Percentiles rank a stretch among this genome's conserved stretches.
Evolutionary conservation across 2,329 filamentous ascomycete genomes (phyloP).

Genomic region (Graphium sp.): DNA sequence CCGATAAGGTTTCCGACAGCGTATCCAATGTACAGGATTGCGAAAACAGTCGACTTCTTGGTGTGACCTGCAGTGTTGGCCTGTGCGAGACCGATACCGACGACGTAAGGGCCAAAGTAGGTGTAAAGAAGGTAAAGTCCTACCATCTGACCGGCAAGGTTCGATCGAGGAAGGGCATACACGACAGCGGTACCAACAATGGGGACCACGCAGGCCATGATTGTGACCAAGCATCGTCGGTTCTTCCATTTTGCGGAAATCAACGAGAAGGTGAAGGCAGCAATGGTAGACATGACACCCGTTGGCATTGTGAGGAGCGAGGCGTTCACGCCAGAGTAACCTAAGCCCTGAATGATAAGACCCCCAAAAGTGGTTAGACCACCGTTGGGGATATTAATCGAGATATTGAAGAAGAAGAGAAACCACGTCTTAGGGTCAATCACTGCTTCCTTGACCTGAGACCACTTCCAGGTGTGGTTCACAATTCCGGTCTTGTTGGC

Average conservation of each 20-base stretch:
- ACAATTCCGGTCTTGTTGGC: conserved; percentile 26
- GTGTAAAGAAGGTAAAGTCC: conserved; percentile 13
- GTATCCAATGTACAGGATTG: conserved; percentile 27
- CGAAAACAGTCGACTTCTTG: conserved; percentile 22
- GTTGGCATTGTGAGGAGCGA: conserved; percentile 5
- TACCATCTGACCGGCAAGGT: background rate
- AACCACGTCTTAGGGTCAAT: conserved; percentile 44
- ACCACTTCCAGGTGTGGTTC: conserved; percentile 27
- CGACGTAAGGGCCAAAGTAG: conserved; percentile 13
- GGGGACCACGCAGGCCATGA: conserved; percentile 5
- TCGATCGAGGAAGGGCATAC: conserved; percentile 12
- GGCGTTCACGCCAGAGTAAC: background rate
- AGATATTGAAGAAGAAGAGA: conserved; percentile 31
- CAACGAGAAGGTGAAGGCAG: background rate
- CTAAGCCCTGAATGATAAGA: conserved; percentile 4
- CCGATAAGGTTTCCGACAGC: conserved; percentile 19
- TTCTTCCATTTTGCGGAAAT: conserved; percentile 1
- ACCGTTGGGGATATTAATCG: conserved; percentile 43
- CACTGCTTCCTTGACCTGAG: conserved; percentile 34
- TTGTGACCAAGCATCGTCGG: background rate
- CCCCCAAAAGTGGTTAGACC: conserved; percentile 14
- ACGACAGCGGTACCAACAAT: conserved; percentile 23
- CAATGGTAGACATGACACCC: conserved; percentile 10
- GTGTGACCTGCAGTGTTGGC: conserved; percentile 18
- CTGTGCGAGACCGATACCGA: conserved; percentile 8